These are phyloP conservation scores for Russula foetens DNA, from an alignment of 768 basidiomycete genomes.

Conservation along the genomic window DNA sequence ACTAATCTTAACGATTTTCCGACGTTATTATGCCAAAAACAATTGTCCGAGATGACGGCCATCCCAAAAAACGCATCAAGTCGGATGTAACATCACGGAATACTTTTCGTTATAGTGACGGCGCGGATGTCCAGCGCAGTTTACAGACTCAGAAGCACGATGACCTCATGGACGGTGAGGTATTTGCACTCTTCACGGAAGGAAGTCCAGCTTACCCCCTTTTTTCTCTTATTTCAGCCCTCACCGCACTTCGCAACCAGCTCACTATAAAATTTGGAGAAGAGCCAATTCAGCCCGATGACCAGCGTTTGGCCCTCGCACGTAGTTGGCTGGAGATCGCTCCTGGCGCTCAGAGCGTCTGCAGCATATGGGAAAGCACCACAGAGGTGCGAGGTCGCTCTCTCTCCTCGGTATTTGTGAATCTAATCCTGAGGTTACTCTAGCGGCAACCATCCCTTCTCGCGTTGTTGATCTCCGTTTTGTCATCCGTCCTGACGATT, in stretches of 20 bases:
- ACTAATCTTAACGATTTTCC: not conserved
- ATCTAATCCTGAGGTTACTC: not conserved
- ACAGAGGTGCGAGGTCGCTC: slow-evolving; percentile 36
- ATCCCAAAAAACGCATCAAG: slow-evolving; percentile 24
- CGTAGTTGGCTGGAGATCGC: slow-evolving; percentile 54
- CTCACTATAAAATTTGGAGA: slow-evolving; percentile 47
- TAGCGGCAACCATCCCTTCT: slow-evolving; percentile 39
- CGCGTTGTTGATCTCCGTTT: slow-evolving; percentile 39
- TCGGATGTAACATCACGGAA: slow-evolving; percentile 9
- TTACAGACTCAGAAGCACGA: slow-evolving; percentile 20
- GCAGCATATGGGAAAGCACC: slow-evolving; percentile 50
- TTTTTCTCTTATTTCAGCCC: slow-evolving; percentile 23
- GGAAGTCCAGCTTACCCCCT: not conserved
- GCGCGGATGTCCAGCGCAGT: slow-evolving; percentile 12
- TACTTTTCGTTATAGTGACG: not conserved
- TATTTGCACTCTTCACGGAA: not conserved
- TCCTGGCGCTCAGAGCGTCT: slow-evolving; percentile 52
- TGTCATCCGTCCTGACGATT: slow-evolving; percentile 54
- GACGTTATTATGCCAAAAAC: slow-evolving; percentile 3
- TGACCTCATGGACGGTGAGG: slow-evolving; percentile 18
- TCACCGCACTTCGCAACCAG: slow-evolving; percentile 56
- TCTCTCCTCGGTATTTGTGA: not conserved
- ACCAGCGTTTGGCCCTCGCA: slow-evolving; percentile 50
- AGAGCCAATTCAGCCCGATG: slow-evolving; percentile 39
- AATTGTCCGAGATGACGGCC: slow-evolving; percentile 2